Conservation (phyloP, 2,329 filamentous ascomycete species). For the Arthroderma sp. region DNA sequence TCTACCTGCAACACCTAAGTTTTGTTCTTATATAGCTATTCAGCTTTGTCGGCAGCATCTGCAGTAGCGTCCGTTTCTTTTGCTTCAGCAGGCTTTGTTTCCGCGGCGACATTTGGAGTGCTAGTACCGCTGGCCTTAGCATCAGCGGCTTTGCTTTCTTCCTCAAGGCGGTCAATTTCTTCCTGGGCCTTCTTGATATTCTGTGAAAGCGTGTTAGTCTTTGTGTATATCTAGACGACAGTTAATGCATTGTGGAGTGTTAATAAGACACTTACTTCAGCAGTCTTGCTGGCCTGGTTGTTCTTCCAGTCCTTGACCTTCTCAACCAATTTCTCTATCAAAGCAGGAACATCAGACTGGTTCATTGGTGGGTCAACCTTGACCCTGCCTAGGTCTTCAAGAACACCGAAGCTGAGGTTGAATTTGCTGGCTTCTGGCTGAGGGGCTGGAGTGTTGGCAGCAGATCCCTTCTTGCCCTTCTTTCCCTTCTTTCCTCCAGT, state of each 20-base stretch:
- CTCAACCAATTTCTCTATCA: slow-evolving; percentile 78
- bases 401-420: slow-evolving; percentile 79
- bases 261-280: slow-evolving; percentile 53
- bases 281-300: slow-evolving; percentile 78
- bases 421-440: slow-evolving; percentile 49
- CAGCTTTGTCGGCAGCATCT: slow-evolving; percentile 32
- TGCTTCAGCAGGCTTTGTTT: slow-evolving; percentile 41
- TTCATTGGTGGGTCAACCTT: slow-evolving; percentile 80
- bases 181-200: slow-evolving; percentile 95
- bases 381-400: slow-evolving; percentile 77
- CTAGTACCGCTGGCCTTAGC: slow-evolving; percentile 33
- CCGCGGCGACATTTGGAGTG: slow-evolving; percentile 30
- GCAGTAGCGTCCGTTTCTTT: slow-evolving; percentile 48
- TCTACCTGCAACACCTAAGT: not conserved
- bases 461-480: slow-evolving; percentile 55
- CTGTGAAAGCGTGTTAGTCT: slow-evolving; percentile 36
- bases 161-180: slow-evolving; percentile 74
- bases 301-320: slow-evolving; percentile 87
- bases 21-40: not conserved
- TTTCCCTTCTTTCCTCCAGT: slow-evolving; percentile 81
- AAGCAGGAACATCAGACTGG: slow-evolving; percentile 64
- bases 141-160: slow-evolving; percentile 49
- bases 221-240: not conserved
- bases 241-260: not conserved
- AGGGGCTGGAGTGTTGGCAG: slow-evolving; percentile 36